Evolutionary conservation across 2,329 filamentous ascomycete genomes (phyloP).

Genomic region (Colletotrichum orchidophilum): DNA sequence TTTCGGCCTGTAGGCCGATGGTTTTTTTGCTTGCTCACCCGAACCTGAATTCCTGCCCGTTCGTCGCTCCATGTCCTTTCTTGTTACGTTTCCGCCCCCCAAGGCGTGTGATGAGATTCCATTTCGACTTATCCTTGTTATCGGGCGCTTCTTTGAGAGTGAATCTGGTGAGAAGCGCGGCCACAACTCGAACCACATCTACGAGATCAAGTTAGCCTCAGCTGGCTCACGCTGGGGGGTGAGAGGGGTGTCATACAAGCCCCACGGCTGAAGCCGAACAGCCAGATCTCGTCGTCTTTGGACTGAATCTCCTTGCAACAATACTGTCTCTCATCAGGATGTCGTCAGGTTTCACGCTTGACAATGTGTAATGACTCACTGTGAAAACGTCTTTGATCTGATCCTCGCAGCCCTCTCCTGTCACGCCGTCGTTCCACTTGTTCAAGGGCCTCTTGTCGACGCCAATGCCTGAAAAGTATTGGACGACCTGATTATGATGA

Average conservation of each 20-base stretch:
- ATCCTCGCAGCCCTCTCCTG: constrained; percentile 31
- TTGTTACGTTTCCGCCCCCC: background rate
- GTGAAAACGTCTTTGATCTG: constrained; percentile 37
- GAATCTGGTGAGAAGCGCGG: constrained; percentile 42
- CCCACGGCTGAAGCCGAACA: constrained; percentile 51
- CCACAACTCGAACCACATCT: constrained; percentile 48
- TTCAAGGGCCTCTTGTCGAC: constrained; percentile 33
- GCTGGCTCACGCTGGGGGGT: background rate
- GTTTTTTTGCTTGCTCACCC: background rate
- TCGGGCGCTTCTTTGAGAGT: background rate
- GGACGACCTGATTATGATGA: background rate
- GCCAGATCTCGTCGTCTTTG: constrained; percentile 47
- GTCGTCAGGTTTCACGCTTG: too few species aligned
- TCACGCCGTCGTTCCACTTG: constrained; percentile 35
- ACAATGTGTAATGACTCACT: constrained; percentile 16
- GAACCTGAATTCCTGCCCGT: background rate
- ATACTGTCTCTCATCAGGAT: background rate
- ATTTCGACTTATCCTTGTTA: background rate
- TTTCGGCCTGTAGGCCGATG: too few species aligned
- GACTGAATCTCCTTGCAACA: constrained; percentile 16
- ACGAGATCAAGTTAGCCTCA: background rate
- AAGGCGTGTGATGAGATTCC: constrained; percentile 2
- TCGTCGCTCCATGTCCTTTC: background rate
- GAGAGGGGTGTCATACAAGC: constrained; percentile 38
- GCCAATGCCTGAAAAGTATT: constrained; percentile 36